Conservation (phyloP, 495 filamentous ascomycete genomes). For the Penicillium steckii region DNA sequence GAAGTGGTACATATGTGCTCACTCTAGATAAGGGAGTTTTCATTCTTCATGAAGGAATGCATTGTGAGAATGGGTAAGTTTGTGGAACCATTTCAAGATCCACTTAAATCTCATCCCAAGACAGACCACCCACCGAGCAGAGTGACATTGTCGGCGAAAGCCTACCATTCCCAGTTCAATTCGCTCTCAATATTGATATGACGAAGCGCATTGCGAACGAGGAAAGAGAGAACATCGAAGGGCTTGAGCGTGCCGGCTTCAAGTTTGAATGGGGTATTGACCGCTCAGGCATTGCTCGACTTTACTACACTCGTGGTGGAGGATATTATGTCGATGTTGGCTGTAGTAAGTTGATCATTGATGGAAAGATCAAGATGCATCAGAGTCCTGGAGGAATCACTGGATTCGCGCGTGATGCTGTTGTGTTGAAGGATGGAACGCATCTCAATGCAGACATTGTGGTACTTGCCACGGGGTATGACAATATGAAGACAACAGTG, state of each 20-base stretch:
- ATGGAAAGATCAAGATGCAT: conserved; percentile 66
- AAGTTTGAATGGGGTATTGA: conserved; percentile 50
- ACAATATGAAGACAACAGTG: conserved; percentile 19
- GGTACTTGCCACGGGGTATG: neutral
- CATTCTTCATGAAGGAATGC: conserved; percentile 44
- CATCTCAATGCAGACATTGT: neutral
- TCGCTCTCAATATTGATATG: neutral
- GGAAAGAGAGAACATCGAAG: conserved; percentile 48
- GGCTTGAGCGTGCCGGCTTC: conserved; percentile 61
- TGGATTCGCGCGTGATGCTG: conserved; percentile 37
- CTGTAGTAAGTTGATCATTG: conserved; percentile 59
- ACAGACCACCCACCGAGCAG: neutral
- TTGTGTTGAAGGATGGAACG: conserved; percentile 6
- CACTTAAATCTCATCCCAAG: neutral
- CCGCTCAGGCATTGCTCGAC: conserved; percentile 55
- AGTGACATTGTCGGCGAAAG: neutral
- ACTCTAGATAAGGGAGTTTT: conserved; percentile 33
- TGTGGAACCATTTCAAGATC: conserved; percentile 13
- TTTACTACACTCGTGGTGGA: conserved; percentile 64
- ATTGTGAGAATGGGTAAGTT: conserved; percentile 48
- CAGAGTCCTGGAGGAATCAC: conserved; percentile 55
- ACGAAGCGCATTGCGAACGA: neutral
- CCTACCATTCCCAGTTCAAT: neutral
- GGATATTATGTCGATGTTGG: conserved; percentile 71
- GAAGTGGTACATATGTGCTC: conserved; percentile 65